A percentile compares a stretch with the other conserved stretches of the same genome.
Evolutionary conservation across 2,329 filamentous ascomycete species (phyloP).

Genomic region (Nigrospora sphaerica): DNA sequence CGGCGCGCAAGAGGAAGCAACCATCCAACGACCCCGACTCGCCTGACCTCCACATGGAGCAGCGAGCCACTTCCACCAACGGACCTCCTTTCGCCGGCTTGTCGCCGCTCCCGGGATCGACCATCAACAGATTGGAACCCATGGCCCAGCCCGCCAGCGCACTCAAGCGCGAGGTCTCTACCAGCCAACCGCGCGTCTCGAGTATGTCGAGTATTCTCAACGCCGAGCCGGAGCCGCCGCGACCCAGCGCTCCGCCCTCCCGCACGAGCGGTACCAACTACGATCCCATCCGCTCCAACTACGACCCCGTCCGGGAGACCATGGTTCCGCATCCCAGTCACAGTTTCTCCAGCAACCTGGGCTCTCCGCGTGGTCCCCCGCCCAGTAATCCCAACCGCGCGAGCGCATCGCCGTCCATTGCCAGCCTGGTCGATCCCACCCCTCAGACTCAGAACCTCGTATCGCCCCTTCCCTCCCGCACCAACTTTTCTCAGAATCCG

Average conservation of each 20-base stretch:
- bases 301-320: slow-evolving; percentile 57
- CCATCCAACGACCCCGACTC: slow-evolving; percentile 24
- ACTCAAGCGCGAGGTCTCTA: slow-evolving; percentile 42
- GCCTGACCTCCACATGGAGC: slow-evolving; percentile 13
- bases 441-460: slow-evolving; percentile 29
- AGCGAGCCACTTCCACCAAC: not conserved
- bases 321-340: slow-evolving; percentile 37
- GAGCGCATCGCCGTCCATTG: slow-evolving; percentile 87
- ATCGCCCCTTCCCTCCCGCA: slow-evolving; percentile 30
- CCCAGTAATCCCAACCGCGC: slow-evolving; percentile 53
- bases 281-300: slow-evolving; percentile 79
- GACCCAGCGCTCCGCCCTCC: slow-evolving; percentile 35
- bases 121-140: slow-evolving; percentile 18
- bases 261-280: slow-evolving; percentile 76
- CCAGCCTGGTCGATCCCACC: slow-evolving; percentile 76
- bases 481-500: slow-evolving; percentile 22
- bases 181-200: slow-evolving; percentile 21
- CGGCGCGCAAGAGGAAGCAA: slow-evolving; percentile 48
- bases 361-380: slow-evolving; percentile 42
- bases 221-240: slow-evolving; percentile 37
- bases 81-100: no score
- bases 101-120: no score
- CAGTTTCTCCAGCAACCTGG: slow-evolving; percentile 38
- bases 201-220: slow-evolving; percentile 50
- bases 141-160: slow-evolving; percentile 31